Base-by-base conservation (phyloP, 768 basidiomycete genomes). In the Agaricus blazei region DNA sequence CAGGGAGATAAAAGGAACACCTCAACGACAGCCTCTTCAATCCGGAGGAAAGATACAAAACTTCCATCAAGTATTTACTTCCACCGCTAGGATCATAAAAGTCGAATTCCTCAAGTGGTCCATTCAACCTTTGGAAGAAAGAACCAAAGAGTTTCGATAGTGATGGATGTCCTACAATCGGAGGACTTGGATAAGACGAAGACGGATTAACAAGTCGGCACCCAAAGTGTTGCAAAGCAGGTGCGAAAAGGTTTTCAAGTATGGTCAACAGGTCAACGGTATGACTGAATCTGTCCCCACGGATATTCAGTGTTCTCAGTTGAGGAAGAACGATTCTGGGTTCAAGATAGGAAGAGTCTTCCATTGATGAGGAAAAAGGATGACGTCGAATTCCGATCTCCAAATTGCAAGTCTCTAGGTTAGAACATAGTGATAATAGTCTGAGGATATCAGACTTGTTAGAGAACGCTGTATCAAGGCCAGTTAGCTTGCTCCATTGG, bases 21-120 rank as follows among this genome's bases (percentile, higher is more conserved):
- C n/a, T 28, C 40, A 55, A 14, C 9, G 54, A 55, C 19, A 55
- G 26, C 37, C 53, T 54, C 46, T 54, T 54, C 45, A 54, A 40
- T 1, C 15, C 45, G 4, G 53, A 46, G 3, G 41, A 15, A 31
- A 31, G 26, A 2, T 9, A 27, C 15, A 54, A 34, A 9, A 54
- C 23, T 15, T 48, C 47, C 9, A 40, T 36, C 47, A 42, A 7
- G 12, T 15, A 28, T 41, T 6, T 7, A 15, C n/a, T 37, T 27
- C 15, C n/a, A 28, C 31, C 28, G 9, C 36, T 15, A 19, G 36
- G 8, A 1, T 9, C 23, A 24, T 28, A 31, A 5, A 54, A 14
- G 7, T 48, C 46, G 34, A 54, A 19, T 11, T 54, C 53, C 14
- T 48, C 38, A 8, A 54, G 37, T 12, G 36, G 53, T 14, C 28